phyloP scores from a whole-genome alignment of 345 rosid genomes.

The Mercurialis annua region DNA sequence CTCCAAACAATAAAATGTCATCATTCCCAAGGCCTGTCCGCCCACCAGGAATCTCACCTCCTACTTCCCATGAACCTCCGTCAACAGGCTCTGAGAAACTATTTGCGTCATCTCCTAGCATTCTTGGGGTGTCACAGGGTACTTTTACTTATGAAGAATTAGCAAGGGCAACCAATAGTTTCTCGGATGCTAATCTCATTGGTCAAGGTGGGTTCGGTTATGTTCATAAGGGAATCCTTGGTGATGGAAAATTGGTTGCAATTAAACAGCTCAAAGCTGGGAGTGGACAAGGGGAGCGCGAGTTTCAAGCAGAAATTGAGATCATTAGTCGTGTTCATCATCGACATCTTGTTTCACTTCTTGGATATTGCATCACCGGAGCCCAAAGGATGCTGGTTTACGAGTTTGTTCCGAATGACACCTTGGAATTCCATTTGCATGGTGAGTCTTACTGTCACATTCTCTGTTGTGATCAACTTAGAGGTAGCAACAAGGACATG shows the following conservation, averaged over 20 bases:
- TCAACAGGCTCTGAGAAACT: conserved; percentile 22
- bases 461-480: neutral
- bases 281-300: conserved; percentile 34
- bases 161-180: conserved; percentile 20
- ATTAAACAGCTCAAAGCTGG: conserved; percentile 31
- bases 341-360: conserved; percentile 26
- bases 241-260: conserved; percentile 26
- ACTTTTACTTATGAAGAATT: conserved; percentile 24
- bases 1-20: conserved; percentile 18
- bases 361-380: conserved; percentile 27
- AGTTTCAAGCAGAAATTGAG: conserved; percentile 33
- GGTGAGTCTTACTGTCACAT: conserved; percentile 16
- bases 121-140: conserved; percentile 13
- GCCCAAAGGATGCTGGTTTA: conserved; percentile 28
- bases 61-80: conserved; percentile 20
- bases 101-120: neutral
- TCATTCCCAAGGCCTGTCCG: conserved; percentile 34
- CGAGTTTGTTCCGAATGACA: conserved; percentile 28
- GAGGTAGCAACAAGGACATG: neutral
- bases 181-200: conserved; percentile 20
- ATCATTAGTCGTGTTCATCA: conserved; percentile 26
- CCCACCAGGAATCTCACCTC: conserved; percentile 25
- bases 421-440: conserved; percentile 31
- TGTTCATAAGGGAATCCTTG: conserved; percentile 28
- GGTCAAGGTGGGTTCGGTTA: conserved; percentile 35